phyloP scores from a whole-genome alignment of 1,284 basidiomycete species.

The Gomphus bonarii region DNA sequence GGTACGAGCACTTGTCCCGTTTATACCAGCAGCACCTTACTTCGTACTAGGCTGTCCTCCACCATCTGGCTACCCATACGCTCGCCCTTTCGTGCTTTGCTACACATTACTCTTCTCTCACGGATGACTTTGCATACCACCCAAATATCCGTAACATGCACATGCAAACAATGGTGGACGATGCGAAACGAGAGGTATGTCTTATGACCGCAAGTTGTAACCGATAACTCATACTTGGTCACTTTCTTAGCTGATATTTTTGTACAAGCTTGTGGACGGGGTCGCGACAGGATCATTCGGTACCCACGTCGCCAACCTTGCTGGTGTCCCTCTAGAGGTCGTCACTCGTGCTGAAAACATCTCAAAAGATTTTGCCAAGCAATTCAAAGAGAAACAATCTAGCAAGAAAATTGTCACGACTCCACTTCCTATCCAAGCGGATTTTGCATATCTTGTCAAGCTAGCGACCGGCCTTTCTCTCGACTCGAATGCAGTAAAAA shows the following conservation, averaged over 20 bases:
- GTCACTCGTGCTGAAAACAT: conserved; percentile 82
- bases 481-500: not conserved
- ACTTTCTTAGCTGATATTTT: conserved; percentile 63
- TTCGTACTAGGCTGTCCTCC: conserved; percentile 65
- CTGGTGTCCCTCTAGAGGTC: conserved; percentile 71
- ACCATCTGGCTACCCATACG: conserved; percentile 85
- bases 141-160: conserved; percentile 90
- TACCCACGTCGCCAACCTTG: conserved; percentile 83
- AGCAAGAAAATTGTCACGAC: conserved; percentile 49
- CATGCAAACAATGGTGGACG: conserved; percentile 89
- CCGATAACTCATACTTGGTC: not conserved
- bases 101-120: conserved; percentile 81
- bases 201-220: not conserved
- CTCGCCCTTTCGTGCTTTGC: conserved; percentile 80
- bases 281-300: conserved; percentile 89
- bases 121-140: conserved; percentile 83
- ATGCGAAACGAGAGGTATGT: conserved; percentile 72
- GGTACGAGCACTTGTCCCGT: conserved; percentile 29
- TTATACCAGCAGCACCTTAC: conserved; percentile 8
- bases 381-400: conserved; percentile 71
- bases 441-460: conserved; percentile 67
- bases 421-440: conserved; percentile 73
- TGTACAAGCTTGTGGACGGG: conserved; percentile 88
- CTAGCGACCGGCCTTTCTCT: conserved; percentile 10
- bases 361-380: conserved; percentile 79